Evolutionary conservation across 2,329 filamentous ascomycete species (phyloP).

Genomic region (Aureobasidium vineae): DNA sequence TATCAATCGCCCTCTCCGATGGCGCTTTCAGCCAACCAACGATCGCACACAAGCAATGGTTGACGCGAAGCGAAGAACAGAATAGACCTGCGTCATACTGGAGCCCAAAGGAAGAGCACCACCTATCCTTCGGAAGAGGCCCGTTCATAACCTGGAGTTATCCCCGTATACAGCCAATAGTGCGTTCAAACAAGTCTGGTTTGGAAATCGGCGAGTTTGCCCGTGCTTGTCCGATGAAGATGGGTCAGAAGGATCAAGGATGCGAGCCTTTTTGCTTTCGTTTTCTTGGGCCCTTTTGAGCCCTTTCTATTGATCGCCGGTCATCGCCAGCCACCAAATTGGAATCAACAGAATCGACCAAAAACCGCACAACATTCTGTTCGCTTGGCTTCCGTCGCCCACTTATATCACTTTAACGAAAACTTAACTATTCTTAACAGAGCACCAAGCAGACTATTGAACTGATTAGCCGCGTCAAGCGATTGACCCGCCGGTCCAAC

Average conservation of each 20-base stretch:
- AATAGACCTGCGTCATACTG: slow-evolving; percentile 13
- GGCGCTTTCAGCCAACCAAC: slow-evolving; percentile 11
- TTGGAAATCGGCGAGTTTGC: neutral
- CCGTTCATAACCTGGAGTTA: slow-evolving; percentile 2
- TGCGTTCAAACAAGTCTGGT: neutral
- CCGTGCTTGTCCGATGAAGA: slow-evolving; percentile 1
- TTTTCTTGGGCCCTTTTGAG: neutral
- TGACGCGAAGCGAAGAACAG: neutral
- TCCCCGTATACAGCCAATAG: slow-evolving; percentile 4
- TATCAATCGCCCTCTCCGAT: neutral
- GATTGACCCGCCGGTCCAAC: slow-evolving; percentile 19
- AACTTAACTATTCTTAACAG: slow-evolving; percentile 20
- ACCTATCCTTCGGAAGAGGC: slow-evolving; percentile 8
- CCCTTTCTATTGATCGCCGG: neutral
- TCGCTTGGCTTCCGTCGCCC: slow-evolving; percentile 22
- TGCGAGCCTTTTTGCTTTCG: neutral
- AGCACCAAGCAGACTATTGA: slow-evolving; percentile 16
- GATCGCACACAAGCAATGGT: slow-evolving; percentile 7
- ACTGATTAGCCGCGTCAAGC: slow-evolving; percentile 20
- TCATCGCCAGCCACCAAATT: slow-evolving; percentile 21
- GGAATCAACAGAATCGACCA: slow-evolving; percentile 13
- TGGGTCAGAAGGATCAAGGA: neutral
- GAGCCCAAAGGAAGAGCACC: neutral
- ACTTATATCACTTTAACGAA: slow-evolving; percentile 22
- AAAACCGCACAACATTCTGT: neutral